Base-by-base conservation (phyloP, 2,329 filamentous ascomycete genomes). In the Beauveria varroae region DNA sequence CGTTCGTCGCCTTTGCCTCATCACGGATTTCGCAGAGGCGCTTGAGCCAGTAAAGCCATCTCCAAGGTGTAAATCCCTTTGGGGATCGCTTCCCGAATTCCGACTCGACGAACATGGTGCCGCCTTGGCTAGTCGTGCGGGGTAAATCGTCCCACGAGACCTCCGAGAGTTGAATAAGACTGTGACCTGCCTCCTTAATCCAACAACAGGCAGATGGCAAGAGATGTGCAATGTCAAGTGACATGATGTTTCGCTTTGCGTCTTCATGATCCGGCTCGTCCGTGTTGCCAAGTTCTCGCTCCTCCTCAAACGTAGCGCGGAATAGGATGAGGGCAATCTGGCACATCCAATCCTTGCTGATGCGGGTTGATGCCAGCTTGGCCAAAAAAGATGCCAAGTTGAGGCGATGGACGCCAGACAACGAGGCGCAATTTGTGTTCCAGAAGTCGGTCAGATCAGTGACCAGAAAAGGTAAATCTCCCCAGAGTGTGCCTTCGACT, bases 401-500 rank as follows among this genome's bases (percentile, higher is more conserved):
- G 20, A 53, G 24, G 46, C 60, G 60, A 47, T 62, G 43, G 52
- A 16, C 20, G 49, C 43, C 60, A n/a, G 37, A 30, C 60, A 62
- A 34, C 4, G 60, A 28, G 24, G 53, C 53, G 44, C 24, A 62
- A 51, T 62, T 50, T 14, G 55, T 62, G 18, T 52, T 47, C 52
- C 60, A 62, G 37, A 43, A 52, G 10, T 57, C 46, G 30, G 44
- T 62, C 34, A 62, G 57, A 22, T 62, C 60, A 26, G 53, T 24
- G 22, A 57, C 52, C 20, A 62, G 57, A 46, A 62, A 62, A 34
- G 60, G 60, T 34, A 62, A 30, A 41, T 58, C 60, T 41, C 44
- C 46, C 60, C 60, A 62, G 24, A 62, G 20, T 24, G 49, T 46
- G 47, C 60, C 60, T 3, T 37, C 60, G 3, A 40, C 37, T 44